These are phyloP conservation scores for Pichia nanzhaoensis DNA, from an alignment of 805 yeast species.

Conservation along the genomic window DNA sequence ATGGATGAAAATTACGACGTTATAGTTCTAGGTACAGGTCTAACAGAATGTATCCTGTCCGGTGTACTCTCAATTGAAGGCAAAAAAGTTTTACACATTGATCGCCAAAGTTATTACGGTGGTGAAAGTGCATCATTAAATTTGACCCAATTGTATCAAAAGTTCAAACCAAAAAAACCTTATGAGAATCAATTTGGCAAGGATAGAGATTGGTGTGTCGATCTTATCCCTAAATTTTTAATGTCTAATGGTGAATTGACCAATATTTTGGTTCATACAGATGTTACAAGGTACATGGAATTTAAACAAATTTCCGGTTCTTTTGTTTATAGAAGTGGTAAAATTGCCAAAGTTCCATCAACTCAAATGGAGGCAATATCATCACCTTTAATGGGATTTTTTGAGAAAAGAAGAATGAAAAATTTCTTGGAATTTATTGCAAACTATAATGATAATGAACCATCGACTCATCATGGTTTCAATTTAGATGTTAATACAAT, in stretches of 20 bases:
- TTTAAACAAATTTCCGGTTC: conserved; percentile 96
- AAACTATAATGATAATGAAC: conserved; percentile 69
- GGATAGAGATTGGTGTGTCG: conserved; percentile 97
- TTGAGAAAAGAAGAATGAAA: conserved; percentile 94
- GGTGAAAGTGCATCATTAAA: conserved; percentile 86
- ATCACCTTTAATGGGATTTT: conserved; percentile 90
- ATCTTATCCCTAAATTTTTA: conserved; percentile 89
- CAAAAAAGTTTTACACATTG: conserved; percentile 93
- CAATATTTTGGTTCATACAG: conserved; percentile 89
- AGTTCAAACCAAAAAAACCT: conserved; percentile 77
- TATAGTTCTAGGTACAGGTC: conserved; percentile 89
- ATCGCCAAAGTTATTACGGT: conserved; percentile 93
- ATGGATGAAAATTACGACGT: conserved; percentile 98
- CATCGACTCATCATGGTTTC: conserved; percentile 76
- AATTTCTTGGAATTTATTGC: conserved; percentile 84
- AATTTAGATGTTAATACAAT: conserved; percentile 83
- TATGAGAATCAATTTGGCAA: conserved; percentile 73
- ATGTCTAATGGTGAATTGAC: conserved; percentile 98
- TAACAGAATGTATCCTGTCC: conserved; percentile 92
- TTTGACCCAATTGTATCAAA: conserved; percentile 63
- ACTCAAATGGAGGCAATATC: conserved; percentile 86
- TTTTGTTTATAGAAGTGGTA: conserved; percentile 83
- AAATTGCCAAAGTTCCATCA: conserved; percentile 91
- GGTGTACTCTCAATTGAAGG: conserved; percentile 97
- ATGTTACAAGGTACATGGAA: conserved; percentile 92